Evolutionary conservation across 139 green algal species (phyloP), one percentile per base, ranked within the genome.

Genomic region (Ostreobium quekettii): DNA sequence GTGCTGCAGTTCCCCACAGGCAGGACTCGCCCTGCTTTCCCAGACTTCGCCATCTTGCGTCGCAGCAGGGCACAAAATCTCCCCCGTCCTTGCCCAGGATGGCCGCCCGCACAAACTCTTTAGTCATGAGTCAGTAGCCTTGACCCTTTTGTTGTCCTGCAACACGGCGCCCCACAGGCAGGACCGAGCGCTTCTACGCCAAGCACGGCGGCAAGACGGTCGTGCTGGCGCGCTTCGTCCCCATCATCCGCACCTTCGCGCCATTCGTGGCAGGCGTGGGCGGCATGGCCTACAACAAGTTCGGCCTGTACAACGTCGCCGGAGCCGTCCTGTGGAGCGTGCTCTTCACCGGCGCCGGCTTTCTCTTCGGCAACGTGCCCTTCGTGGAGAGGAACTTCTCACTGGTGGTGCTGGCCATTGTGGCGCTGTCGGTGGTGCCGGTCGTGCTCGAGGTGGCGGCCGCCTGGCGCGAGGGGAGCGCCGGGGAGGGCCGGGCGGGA

Each of bases 231-330:
- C 82, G 91, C 32, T 97, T 97, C 68, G 82, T 97, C 38, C 89
- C 90, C 60, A 96, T 97, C 64, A 82, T 97, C 0, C 82, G 91
- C 30, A 97, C 91, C 4, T 93, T 96, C 71, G 91, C 91, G 22
- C 91, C 91, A 6, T 97, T 97, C 71, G 87, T 97, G 19, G 91
- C 91, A 1, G 91, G 91, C 33, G 81, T 97, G 6, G 87, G 84
- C 26, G 80, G 63, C 48, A 95, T 96, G 89, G 35, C 74, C 1
- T 95, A 92, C 64, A 36, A 37, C 48, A 70, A 69, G 47, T 91
- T 93, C 75, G 82, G 71, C 0, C 6, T 73, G n/a, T 97, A 90
- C 85, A 97, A 96, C 74, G 85, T 97, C 7, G 63, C 75, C 1
- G 91, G 91, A 1, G 90, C 88, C 0, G 47, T 88, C 5, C 36